Evolutionary conservation across 1,139 yeast species (phyloP).

Genomic region (Lodderomyces jiufengensis): DNA sequence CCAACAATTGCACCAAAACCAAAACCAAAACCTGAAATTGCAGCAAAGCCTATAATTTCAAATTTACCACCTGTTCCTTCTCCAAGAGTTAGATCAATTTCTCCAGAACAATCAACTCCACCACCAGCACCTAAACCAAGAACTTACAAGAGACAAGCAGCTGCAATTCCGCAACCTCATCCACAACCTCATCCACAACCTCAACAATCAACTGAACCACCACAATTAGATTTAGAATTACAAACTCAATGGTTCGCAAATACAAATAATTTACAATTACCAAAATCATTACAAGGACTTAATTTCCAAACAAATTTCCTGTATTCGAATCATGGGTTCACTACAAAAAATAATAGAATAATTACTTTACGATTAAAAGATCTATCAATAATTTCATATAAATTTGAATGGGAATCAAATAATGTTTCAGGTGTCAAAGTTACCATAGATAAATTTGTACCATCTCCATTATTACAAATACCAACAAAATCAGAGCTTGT

Average conservation of each 20-base stretch:
- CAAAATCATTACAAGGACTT: slow-evolving; percentile 34
- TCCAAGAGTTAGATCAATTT: slow-evolving; percentile 7
- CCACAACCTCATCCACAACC: no score
- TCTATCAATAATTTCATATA: slow-evolving; percentile 44
- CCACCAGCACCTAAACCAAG: slow-evolving; percentile 41
- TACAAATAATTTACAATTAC: slow-evolving; percentile 24
- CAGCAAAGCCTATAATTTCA: slow-evolving; percentile 3
- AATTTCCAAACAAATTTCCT: slow-evolving; percentile 32
- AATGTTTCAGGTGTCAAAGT: slow-evolving; percentile 19
- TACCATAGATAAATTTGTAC: slow-evolving; percentile 36
- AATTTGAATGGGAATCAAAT: slow-evolving; percentile 43
- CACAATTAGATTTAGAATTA: slow-evolving; percentile 40
- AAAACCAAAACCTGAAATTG: slow-evolving; percentile 16
- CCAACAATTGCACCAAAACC: slow-evolving; percentile 13
- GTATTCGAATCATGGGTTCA: slow-evolving; percentile 15
- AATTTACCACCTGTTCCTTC: slow-evolving; percentile 9
- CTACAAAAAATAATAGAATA: slow-evolving; percentile 16
- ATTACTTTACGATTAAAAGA: slow-evolving; percentile 47
- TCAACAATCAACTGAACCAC: slow-evolving; percentile 20
- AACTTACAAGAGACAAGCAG: slow-evolving; percentile 25
- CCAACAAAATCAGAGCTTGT: slow-evolving; percentile 40
- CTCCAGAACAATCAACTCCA: slow-evolving; percentile 18
- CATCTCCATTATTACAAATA: slow-evolving; percentile 44
- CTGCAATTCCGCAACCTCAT: slow-evolving; percentile 13
- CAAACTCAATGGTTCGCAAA: slow-evolving; percentile 45